These are phyloP conservation scores for Spinacia oleracea DNA, from an alignment of 179 eudicot species.

Conservation along the genomic window DNA sequence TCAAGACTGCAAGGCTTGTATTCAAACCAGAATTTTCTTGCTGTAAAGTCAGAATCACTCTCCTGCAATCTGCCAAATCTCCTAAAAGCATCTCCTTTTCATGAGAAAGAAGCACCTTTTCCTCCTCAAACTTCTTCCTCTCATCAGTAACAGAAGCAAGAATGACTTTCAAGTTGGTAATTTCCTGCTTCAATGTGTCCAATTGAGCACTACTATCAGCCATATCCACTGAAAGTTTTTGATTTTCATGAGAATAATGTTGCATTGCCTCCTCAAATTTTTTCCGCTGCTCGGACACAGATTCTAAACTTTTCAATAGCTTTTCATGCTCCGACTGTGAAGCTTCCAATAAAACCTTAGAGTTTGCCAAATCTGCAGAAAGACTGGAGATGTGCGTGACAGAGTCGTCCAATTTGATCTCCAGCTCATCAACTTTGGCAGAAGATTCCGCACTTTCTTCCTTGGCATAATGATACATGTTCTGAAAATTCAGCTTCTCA, in stretches of 20 bases:
- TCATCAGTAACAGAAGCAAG: slow-evolving; percentile 34
- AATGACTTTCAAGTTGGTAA: slow-evolving; percentile 32
- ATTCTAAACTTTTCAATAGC: slow-evolving; percentile 37
- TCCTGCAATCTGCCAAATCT: slow-evolving; percentile 51
- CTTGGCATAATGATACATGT: slow-evolving; percentile 42
- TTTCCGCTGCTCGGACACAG: slow-evolving; percentile 49
- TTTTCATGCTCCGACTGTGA: slow-evolving; percentile 51
- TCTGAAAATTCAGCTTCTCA: slow-evolving; percentile 52
- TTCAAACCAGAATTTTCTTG: slow-evolving; percentile 39
- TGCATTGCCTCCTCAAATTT: slow-evolving; percentile 46
- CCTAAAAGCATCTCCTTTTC: slow-evolving; percentile 33
- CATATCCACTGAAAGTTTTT: slow-evolving; percentile 45
- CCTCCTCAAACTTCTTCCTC: slow-evolving; percentile 35
- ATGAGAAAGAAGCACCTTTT: slow-evolving; percentile 24
- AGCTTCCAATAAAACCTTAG: slow-evolving; percentile 45
- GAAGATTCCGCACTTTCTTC: slow-evolving; percentile 47
- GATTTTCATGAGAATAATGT: slow-evolving; percentile 37
- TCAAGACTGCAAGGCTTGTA: slow-evolving; percentile 27
- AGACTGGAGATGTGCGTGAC: slow-evolving; percentile 40
- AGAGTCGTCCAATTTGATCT: slow-evolving; percentile 48
- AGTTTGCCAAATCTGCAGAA: slow-evolving; percentile 49
- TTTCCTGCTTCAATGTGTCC: slow-evolving; percentile 40
- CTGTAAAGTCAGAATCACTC: slow-evolving; percentile 36
- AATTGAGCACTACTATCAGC: slow-evolving; percentile 43
- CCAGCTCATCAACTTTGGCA: slow-evolving; percentile 53